Evolutionary conservation across 2,329 filamentous ascomycete species (phyloP).

Genomic region (Epichloe bromicola): DNA sequence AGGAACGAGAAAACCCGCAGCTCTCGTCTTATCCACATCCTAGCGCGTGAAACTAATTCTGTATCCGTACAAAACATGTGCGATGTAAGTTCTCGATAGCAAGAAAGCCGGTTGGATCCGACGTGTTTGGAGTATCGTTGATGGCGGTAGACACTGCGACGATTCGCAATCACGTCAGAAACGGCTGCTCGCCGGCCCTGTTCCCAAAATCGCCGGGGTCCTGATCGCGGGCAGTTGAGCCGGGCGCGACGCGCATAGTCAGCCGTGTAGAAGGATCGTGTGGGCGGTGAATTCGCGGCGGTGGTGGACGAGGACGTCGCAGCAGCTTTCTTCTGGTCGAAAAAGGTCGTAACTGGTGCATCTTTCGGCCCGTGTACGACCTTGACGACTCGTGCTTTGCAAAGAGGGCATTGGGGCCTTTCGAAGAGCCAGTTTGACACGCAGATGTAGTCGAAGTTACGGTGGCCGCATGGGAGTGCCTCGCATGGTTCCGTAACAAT

Average conservation of each 20-base stretch:
- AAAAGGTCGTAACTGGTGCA: slow-evolving; percentile 34
- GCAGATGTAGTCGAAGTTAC: slow-evolving; percentile 75
- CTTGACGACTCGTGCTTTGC: slow-evolving; percentile 42
- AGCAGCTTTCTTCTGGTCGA: slow-evolving; percentile 29
- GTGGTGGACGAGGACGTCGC: not conserved
- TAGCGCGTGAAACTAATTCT: slow-evolving; percentile 60
- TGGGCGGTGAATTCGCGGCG: slow-evolving; percentile 1
- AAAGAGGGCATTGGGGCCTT: slow-evolving; percentile 64
- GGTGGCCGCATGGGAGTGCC: slow-evolving; percentile 65
- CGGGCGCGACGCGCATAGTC: not conserved
- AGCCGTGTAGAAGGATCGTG: not conserved
- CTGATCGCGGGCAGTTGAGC: not conserved
- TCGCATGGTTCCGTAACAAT: slow-evolving; percentile 57
- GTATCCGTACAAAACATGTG: slow-evolving; percentile 48
- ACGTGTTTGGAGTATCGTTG: slow-evolving; percentile 68
- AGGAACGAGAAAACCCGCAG: slow-evolving; percentile 72
- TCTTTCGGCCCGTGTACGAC: slow-evolving; percentile 52
- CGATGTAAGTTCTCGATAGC: slow-evolving; percentile 62
- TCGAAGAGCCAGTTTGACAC: slow-evolving; percentile 70
- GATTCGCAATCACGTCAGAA: slow-evolving; percentile 25
- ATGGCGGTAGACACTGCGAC: slow-evolving; percentile 60
- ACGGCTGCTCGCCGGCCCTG: not conserved
- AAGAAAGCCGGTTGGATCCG: slow-evolving; percentile 66
- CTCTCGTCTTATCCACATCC: slow-evolving; percentile 73
- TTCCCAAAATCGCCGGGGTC: slow-evolving; percentile 4